Conservation (phyloP, 2,329 filamentous ascomycete genomes). For the Bisporella sp. region DNA sequence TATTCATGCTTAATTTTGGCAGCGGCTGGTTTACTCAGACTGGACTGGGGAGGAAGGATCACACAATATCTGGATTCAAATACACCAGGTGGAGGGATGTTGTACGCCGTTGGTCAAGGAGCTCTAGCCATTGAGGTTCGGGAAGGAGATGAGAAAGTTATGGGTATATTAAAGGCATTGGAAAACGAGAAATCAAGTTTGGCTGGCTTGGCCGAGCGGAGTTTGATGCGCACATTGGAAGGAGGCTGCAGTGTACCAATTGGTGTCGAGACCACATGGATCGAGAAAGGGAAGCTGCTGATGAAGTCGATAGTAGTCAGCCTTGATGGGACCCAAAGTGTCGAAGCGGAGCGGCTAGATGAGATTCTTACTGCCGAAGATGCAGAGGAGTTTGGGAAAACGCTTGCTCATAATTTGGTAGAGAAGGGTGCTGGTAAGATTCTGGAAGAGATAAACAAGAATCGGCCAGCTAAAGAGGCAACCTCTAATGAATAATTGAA, state of each 20-base stretch:
- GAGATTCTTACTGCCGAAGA: slow-evolving; percentile 56
- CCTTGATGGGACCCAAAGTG: slow-evolving; percentile 69
- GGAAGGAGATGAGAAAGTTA: slow-evolving; percentile 57
- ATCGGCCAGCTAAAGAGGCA: slow-evolving; percentile 24
- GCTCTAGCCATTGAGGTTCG: slow-evolving; percentile 82
- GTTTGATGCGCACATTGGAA: slow-evolving; percentile 78
- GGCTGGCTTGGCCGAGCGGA: slow-evolving; percentile 72
- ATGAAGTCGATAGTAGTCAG: slow-evolving; percentile 78
- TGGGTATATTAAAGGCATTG: slow-evolving; percentile 55
- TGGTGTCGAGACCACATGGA: slow-evolving; percentile 77
- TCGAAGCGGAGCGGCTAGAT: slow-evolving; percentile 60
- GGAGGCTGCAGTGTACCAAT: slow-evolving; percentile 97
- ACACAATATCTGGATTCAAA: slow-evolving; percentile 68
- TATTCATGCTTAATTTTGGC: slow-evolving; percentile 83
- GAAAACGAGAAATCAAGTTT: slow-evolving; percentile 59
- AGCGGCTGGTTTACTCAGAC: slow-evolving; percentile 75
- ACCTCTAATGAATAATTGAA: too few species aligned
- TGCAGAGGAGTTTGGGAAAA: slow-evolving; percentile 71
- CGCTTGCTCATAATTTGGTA: slow-evolving; percentile 66
- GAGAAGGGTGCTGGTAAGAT: slow-evolving; percentile 77
- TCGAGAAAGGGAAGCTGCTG: slow-evolving; percentile 53
- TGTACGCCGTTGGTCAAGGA: slow-evolving; percentile 92
- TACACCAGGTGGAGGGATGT: slow-evolving; percentile 61
- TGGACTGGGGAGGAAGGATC: slow-evolving; percentile 67
- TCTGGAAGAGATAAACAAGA: slow-evolving; percentile 65